Evolutionary conservation across 768 basidiomycete genomes (phyloP), one percentile per base, ranked within the genome.

Genomic region (Astraeus odoratus): DNA sequence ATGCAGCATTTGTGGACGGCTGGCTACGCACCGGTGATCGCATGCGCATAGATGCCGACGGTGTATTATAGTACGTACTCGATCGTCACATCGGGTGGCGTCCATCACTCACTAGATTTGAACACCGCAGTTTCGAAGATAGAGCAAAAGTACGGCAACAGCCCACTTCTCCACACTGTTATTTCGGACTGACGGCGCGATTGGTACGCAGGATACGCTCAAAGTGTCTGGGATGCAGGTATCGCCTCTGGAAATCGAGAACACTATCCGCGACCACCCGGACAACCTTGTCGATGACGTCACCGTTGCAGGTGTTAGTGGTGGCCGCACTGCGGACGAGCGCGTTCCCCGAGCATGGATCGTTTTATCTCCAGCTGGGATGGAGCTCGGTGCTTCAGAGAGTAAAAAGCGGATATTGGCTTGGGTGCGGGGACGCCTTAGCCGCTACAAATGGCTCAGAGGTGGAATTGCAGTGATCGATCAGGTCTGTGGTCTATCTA

Each of bases 151-250:
- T 83, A 41, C n/a, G 49, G 48, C 18, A 4, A 5, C 25, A 31
- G 43, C 13, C 3, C 16, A 8, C 24, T 36, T 23, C n/a, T n/a
- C 19, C 61, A 68, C 58, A 53, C 59, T 38, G 5, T 37, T n/a
- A 4, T 35, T 13, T 8, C 40, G 23, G 18, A 23, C 5, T 16
- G 18, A 42, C 35, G 7, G 25, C 31, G 10, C 23, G 41, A 29
- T 10, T 38, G 19, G 39, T 18, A n/a, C 13, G 18, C 19, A 86
- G 80, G 88, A 90, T 55, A 87, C 79, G 0, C 69, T 91, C 18
- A 91, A 91, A 57, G 73, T 91, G 3, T 86, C 84, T 0, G 88
- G 87, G 3, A 70, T 69, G 39, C 88, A 90, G 61, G 88, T 90
- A 0, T 86, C 88, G 0, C 88, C 87, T 1, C 73, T 75, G 15